phyloP scores from a whole-genome alignment of 106 monocot species.

The Gastrodia elata region DNA sequence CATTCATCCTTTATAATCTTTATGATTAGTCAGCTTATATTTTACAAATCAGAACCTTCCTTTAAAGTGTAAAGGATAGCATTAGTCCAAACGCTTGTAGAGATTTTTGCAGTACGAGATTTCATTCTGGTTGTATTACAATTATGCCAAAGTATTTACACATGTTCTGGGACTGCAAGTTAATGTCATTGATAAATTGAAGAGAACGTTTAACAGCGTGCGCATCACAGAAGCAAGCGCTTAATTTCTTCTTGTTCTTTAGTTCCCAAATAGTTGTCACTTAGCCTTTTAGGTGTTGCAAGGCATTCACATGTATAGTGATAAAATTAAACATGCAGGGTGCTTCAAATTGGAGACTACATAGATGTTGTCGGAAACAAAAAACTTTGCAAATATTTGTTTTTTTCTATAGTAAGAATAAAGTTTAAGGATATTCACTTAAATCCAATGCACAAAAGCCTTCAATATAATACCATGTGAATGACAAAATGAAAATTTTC shows the following conservation, averaged over 20 bases:
- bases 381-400: neutral
- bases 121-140: neutral
- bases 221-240: neutral
- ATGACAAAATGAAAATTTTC: neutral
- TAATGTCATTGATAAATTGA: too few relatives aligned
- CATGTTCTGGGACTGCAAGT: too few relatives aligned
- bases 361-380: neutral
- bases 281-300: neutral
- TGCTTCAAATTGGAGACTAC: neutral
- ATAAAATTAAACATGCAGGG: neutral
- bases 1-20: neutral
- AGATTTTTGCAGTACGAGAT: neutral
- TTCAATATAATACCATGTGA: neutral
- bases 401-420: neutral
- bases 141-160: neutral
- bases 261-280: neutral
- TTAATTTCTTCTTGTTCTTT: neutral
- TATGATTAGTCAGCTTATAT: neutral
- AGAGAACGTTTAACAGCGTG: too few relatives aligned
- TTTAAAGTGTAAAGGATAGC: neutral
- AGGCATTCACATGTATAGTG: neutral
- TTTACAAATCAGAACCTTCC: neutral
- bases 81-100: neutral
- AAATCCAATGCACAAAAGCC: neutral
- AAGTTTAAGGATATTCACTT: neutral